phyloP scores from a whole-genome alignment of 2,329 filamentous ascomycete genomes.

The Beauveria varroae region DNA sequence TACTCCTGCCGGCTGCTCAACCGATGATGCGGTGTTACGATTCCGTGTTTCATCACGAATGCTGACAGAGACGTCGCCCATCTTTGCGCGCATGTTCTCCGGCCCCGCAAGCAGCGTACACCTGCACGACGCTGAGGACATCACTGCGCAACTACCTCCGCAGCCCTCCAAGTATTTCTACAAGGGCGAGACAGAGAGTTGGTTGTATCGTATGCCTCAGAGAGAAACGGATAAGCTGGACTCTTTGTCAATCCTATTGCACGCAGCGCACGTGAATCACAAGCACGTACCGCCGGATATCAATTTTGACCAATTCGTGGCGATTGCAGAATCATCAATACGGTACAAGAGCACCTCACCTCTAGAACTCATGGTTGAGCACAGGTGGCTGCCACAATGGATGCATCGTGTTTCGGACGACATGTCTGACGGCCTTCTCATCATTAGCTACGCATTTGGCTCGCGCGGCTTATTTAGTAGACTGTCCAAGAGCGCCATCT shows the following conservation, averaged over 20 bases:
- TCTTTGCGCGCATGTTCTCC: conserved; percentile 42
- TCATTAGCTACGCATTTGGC: conserved; percentile 48
- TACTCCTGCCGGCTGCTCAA: conserved; percentile 22
- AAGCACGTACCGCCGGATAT: conserved; percentile 38
- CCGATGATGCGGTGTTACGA: conserved; percentile 32
- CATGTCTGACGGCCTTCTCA: conserved; percentile 40
- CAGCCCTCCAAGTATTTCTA: conserved; percentile 29
- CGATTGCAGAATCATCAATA: conserved; percentile 42
- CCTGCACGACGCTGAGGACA: conserved; percentile 30
- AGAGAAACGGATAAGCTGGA: conserved; percentile 34
- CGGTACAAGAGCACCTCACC: conserved; percentile 45
- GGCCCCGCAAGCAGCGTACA: conserved; percentile 22
- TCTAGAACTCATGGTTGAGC: conserved; percentile 41
- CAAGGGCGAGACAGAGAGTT: conserved; percentile 36
- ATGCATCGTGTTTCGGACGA: conserved; percentile 39
- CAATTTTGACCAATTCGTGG: conserved; percentile 41
- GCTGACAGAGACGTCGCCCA: conserved; percentile 42
- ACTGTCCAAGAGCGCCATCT: conserved; percentile 41
- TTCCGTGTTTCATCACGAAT: conserved; percentile 46
- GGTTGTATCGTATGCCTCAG: conserved; percentile 46
- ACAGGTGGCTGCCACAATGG: conserved; percentile 46
- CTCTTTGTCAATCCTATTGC: conserved; percentile 38
- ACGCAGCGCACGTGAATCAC: conserved; percentile 45
- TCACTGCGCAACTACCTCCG: conserved; percentile 27
- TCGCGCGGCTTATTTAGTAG: conserved; percentile 39